Evolutionary conservation across 2,329 filamentous ascomycete species (phyloP).

Genomic region (Talaromyces islandicus): DNA sequence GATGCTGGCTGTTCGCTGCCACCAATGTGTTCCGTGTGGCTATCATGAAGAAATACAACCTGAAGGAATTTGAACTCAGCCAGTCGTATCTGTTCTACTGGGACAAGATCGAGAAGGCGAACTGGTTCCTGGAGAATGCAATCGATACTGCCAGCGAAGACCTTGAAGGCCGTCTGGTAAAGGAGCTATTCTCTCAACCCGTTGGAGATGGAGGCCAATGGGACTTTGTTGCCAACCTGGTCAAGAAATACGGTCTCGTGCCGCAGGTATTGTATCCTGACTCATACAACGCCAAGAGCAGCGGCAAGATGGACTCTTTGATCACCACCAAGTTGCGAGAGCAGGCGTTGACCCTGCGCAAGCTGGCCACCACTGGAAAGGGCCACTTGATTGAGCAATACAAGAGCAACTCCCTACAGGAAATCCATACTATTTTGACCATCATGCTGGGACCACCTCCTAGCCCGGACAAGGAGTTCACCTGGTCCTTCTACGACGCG

Average conservation of each 20-base stretch:
- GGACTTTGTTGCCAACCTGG: slow-evolving; percentile 86
- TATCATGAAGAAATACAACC: slow-evolving; percentile 74
- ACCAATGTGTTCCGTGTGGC: slow-evolving; percentile 91
- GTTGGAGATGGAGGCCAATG: slow-evolving; percentile 81
- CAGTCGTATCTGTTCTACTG: slow-evolving; percentile 87
- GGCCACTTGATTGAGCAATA: slow-evolving; percentile 39
- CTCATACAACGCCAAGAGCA: slow-evolving; percentile 69
- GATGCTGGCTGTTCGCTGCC: slow-evolving; percentile 88
- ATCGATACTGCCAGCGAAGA: slow-evolving; percentile 66
- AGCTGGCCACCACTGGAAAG: slow-evolving; percentile 39
- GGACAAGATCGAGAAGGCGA: slow-evolving; percentile 89
- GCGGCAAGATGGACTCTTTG: slow-evolving; percentile 62
- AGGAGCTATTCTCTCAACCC: slow-evolving; percentile 61
- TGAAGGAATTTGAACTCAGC: slow-evolving; percentile 76
- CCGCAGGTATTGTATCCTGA: slow-evolving; percentile 79
- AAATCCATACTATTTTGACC: slow-evolving; percentile 76
- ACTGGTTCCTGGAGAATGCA: slow-evolving; percentile 81
- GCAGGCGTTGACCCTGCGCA: slow-evolving; percentile 67
- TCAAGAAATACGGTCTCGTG: slow-evolving; percentile 82
- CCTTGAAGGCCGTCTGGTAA: slow-evolving; percentile 67
- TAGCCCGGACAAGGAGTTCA: slow-evolving; percentile 60
- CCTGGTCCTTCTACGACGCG: slow-evolving; percentile 73
- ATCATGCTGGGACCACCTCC: slow-evolving; percentile 77
- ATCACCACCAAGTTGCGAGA: slow-evolving; percentile 84
- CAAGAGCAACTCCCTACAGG: slow-evolving; percentile 71